Evolutionary conservation across 2,329 filamentous ascomycete species (phyloP), one percentile per base, ranked within the genome.

Genomic region (Trichoderma polysporum): DNA sequence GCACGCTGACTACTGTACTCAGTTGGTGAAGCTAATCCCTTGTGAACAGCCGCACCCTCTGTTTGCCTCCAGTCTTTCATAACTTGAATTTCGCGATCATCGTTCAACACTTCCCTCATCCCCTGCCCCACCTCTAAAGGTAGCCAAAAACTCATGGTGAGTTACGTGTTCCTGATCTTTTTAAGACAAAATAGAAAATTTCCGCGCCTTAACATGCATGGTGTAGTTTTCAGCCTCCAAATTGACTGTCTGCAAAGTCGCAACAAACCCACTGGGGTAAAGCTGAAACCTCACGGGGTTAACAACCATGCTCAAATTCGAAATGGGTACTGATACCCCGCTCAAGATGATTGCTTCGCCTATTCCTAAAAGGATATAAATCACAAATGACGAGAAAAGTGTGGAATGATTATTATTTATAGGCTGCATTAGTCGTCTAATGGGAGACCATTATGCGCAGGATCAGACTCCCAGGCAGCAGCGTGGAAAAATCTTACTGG

Each of bases 21-120:
- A 7, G 50, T 64, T 56, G 61, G 61, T 3, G 61, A 64, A 4
- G 61, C 49, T 19, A 64, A 17, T 13, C 61, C 61, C 13, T 47
- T 37, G 25, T 64, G 61, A n/a, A 64, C 50, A 10, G 27, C 15
- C 6, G 61, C 61, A 15, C 61, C 61, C 17, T 56, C 61, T 5
- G 29, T 33, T 64, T 64, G 50, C 27, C 61, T 45, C 61, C 61
- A 64, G 35, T 64, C 61, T 27, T 64, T 56, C 61, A 64, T 64
- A 4, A 64, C 50, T 22, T 64, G 61, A 10, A 64, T 64, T 17
- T 64, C 61, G 6, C 37, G 50, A 9, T n/a, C 50, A 64, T 54
- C 29, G 25, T 6, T 56, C 61, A 64, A 47, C 3, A 64, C 39
- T 33, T 47, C 37, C 49, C 49, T 33, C 61, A 64, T 64, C 37